Conservation (phyloP, 768 basidiomycete genomes). For the Punctularia strigosozonata region DNA sequence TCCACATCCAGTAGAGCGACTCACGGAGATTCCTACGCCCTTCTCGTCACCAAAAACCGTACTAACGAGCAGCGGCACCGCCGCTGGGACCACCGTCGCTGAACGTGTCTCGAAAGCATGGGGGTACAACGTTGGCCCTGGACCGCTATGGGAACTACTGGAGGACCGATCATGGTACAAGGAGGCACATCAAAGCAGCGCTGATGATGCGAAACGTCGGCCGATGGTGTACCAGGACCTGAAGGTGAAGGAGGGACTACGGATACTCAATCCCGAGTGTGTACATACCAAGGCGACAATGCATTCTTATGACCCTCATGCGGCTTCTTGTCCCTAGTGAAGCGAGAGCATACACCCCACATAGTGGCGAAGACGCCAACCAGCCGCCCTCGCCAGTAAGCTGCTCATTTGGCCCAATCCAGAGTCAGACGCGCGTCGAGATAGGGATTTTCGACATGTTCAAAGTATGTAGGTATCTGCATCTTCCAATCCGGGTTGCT, state of each 20-base stretch:
- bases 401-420: conserved; percentile 60
- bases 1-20: conserved; percentile 43
- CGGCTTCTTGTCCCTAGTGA: conserved; percentile 1
- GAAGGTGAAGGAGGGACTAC: conserved; percentile 30
- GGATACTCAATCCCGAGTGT: conserved; percentile 35
- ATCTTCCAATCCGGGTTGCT: not conserved
- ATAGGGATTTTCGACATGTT: conserved; percentile 45
- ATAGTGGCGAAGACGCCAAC: conserved; percentile 47
- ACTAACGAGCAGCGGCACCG: conserved; percentile 45
- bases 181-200: conserved; percentile 29
- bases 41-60: conserved; percentile 33
- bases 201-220: conserved; percentile 27
- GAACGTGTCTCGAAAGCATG: conserved; percentile 58
- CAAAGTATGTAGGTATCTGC: conserved; percentile 39
- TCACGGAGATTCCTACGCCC: conserved; percentile 34
- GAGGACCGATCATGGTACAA: conserved; percentile 77
- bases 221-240: conserved; percentile 47
- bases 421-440: conserved; percentile 33
- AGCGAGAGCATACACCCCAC: conserved; percentile 36
- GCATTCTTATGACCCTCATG: not conserved
- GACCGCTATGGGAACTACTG: conserved; percentile 67
- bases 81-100: conserved; percentile 31
- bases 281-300: conserved; percentile 14
- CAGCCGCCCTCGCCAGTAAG: conserved; percentile 40
- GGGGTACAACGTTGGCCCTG: conserved; percentile 64